These are phyloP conservation scores for Tagetes patula DNA, from an alignment of 129 eudicot genomes.

Conservation along the genomic window DNA sequence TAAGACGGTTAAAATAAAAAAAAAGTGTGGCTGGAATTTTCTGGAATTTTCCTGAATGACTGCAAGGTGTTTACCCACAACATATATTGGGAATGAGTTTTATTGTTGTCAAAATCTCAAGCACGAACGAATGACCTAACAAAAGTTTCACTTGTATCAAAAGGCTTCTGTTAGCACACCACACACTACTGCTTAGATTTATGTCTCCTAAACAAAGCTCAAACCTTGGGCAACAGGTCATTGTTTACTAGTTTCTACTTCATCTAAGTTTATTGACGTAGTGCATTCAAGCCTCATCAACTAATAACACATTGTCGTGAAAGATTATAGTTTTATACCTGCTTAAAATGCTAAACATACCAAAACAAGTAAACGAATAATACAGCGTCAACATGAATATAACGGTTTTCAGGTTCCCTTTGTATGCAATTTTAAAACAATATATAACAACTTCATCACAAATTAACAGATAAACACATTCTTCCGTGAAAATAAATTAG, in stretches of 20 bases:
- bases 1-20: too few relatives aligned
- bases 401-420: too few relatives aligned
- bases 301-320: too few relatives aligned
- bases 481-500: not conserved
- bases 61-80: too few relatives aligned
- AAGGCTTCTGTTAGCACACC: not conserved
- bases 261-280: not conserved
- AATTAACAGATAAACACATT: not conserved
- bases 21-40: too few relatives aligned
- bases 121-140: not conserved
- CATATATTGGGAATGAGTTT: not conserved
- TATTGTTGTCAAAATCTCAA: not conserved
- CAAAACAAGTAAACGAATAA: too few relatives aligned
- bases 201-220: not conserved
- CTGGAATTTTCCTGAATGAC: too few relatives aligned
- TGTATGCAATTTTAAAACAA: not conserved
- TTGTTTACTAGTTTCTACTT: not conserved
- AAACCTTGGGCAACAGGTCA: not conserved
- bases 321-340: too few relatives aligned
- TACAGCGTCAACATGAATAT: too few relatives aligned
- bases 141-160: not conserved
- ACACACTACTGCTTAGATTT: not conserved
- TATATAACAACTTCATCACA: not conserved
- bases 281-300: slow-evolving; percentile 1
- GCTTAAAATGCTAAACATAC: too few relatives aligned